Percentiles rank a stretch among this genome's conserved stretches.
These are phyloP conservation scores for Kodamaea sp. DNA, from an alignment of 1,139 yeast species.

Conservation along the genomic window DNA sequence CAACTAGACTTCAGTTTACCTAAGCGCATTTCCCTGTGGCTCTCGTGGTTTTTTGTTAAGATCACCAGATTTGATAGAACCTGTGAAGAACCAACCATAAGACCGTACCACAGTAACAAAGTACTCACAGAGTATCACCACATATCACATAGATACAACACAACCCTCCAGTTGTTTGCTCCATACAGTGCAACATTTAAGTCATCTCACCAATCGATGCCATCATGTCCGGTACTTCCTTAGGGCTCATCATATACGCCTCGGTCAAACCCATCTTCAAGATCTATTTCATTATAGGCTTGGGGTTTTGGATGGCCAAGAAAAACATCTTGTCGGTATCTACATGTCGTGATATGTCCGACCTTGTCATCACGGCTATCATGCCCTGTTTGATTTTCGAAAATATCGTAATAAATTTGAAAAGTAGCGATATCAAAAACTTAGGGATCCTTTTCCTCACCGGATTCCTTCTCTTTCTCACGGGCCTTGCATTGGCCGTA, in stretches of 20 bases:
- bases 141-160: neutral
- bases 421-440: constrained; percentile 69
- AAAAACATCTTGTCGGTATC: constrained; percentile 70
- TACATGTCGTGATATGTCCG: constrained; percentile 72
- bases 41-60: no score
- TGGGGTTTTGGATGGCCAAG: constrained; percentile 70
- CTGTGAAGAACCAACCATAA: no score
- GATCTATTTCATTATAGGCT: constrained; percentile 71
- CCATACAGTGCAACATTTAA: neutral
- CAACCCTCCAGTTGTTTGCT: neutral
- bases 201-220: neutral
- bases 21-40: no score
- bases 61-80: no score
- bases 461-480: constrained; percentile 44
- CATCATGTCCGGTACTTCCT: constrained; percentile 18
- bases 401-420: constrained; percentile 69
- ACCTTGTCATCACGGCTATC: constrained; percentile 68
- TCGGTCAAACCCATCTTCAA: constrained; percentile 87
- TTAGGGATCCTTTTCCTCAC: constrained; percentile 71
- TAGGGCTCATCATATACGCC: constrained; percentile 75
- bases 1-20: no score
- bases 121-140: no score
- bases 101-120: no score
- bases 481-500: constrained; percentile 40
- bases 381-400: constrained; percentile 79